Evolutionary conservation across 495 filamentous ascomycete species (phyloP).

Genomic region (Aspergillus nidulans): DNA sequence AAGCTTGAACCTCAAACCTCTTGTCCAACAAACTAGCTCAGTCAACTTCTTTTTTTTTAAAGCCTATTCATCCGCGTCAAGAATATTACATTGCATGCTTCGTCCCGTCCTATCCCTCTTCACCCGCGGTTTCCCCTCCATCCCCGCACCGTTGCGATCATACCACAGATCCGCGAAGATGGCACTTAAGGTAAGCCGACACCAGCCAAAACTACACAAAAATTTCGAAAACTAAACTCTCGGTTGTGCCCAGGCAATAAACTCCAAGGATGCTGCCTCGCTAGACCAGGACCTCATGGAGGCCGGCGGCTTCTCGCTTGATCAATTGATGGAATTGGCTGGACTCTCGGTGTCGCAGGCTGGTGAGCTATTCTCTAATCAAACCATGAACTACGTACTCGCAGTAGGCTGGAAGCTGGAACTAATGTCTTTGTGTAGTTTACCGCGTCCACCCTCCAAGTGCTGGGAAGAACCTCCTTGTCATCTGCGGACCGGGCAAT

Average conservation of each 20-base stretch:
- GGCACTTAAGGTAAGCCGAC: constrained; percentile 35
- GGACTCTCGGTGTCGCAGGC: constrained; percentile 92
- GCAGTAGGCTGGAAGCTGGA: background rate
- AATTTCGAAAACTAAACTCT: background rate
- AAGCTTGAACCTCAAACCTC: too few species aligned
- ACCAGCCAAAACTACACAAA: background rate
- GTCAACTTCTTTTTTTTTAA: background rate
- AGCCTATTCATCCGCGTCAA: background rate
- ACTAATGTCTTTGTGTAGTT: too few species aligned
- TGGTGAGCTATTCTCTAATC: constrained; percentile 41
- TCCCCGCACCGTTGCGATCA: constrained; percentile 17
- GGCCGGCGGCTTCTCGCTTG: constrained; percentile 84
- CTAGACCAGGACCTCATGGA: constrained; percentile 95
- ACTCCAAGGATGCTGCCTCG: constrained; percentile 78
- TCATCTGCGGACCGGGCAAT: constrained; percentile 92
- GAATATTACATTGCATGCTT: constrained; percentile 21
- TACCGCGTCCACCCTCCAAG: constrained; percentile 75
- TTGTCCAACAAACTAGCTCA: background rate
- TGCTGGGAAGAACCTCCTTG: constrained; percentile 68
- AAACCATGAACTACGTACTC: background rate
- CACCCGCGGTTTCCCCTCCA: background rate
- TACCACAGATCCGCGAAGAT: constrained; percentile 34
- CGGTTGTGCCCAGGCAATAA: constrained; percentile 60
- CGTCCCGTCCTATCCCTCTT: constrained; percentile 14
- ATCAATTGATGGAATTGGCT: constrained; percentile 96